phyloP scores from a whole-genome alignment of 2,329 filamentous ascomycete genomes.

The Phoma herbarum region DNA sequence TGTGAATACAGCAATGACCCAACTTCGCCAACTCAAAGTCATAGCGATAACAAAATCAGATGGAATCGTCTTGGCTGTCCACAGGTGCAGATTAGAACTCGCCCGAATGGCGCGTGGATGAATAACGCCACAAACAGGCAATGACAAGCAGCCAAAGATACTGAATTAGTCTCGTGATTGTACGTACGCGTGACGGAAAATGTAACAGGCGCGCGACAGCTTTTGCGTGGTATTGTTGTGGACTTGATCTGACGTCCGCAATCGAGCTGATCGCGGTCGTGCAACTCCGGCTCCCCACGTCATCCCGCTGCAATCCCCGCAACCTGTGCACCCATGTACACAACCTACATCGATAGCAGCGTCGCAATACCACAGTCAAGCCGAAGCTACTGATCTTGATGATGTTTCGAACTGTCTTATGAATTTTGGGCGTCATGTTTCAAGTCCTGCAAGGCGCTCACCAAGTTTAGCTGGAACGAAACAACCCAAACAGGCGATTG shows the following conservation, averaged over 20 bases:
- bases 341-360: background rate
- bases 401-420: background rate
- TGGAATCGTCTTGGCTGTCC: background rate
- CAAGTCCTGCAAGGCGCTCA: background rate
- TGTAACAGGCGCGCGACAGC: background rate
- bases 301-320: constrained; percentile 17
- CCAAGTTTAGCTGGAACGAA: constrained; percentile 21
- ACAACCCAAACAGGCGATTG: constrained; percentile 15
- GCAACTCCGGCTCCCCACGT: constrained; percentile 21
- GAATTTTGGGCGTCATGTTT: constrained; percentile 8
- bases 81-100: background rate
- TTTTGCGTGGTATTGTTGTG: background rate
- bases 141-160: background rate
- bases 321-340: constrained; percentile 1
- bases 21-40: constrained; percentile 1
- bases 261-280: background rate
- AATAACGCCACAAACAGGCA: background rate
- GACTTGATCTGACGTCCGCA: background rate
- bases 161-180: background rate
- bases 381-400: background rate
- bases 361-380: background rate
- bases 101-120: background rate
- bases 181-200: background rate
- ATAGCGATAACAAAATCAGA: background rate
- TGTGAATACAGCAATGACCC: constrained; percentile 22